Base-by-base conservation (phyloP, 1,284 basidiomycete genomes). In the Stygiomarasmius scandens region DNA sequence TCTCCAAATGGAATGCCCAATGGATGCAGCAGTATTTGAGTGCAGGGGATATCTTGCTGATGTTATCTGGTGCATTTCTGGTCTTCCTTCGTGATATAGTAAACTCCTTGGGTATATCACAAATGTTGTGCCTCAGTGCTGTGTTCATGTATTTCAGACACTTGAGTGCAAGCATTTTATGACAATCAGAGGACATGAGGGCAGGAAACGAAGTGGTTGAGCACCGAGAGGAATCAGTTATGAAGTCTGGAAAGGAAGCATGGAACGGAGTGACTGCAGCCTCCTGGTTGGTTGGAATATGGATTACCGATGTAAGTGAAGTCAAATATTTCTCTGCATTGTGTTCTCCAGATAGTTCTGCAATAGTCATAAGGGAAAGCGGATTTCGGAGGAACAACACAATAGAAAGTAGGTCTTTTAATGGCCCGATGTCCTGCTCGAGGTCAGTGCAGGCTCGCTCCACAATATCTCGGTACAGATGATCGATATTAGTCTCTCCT, bases 21-120 rank as follows among this genome's bases (percentile, higher is more conserved):
- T 59, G 61, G 3, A 57, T n/a, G 45, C 62, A 63, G n/a, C 62
- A 49, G 34, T 65, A 65, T 49, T 52, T 51, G 32, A 65, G 56
- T 24, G 58, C 55, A 53, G 56, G 52, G 2, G 57, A 49, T 16
- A 62, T 49, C 25, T 60, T 56, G 47, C 22, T 23, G n/a, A 43
- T 34, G 49, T 54, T 24, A 36, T 61, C 55, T 34, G 43, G 32
- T 20, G 44, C 54, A 46, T 60, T 61, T 49, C n/a, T 49, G 19
- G 54, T 49, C 45, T 32, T 16, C 16, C 38, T 41, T 6, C 38
- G n/a, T 16, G n/a, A 41, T 8, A 41, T 16, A 9, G n/a, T 41
- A 5, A 41, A 41, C 6, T 41, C 38, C 16, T 51, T 43, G 22
- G 52, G 48, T 45, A 59, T 41, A 2, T 46, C 49, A 43, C 63